Conservation (phyloP, 768 basidiomycete species). For the Cystofilobasidium macerans region DNA sequence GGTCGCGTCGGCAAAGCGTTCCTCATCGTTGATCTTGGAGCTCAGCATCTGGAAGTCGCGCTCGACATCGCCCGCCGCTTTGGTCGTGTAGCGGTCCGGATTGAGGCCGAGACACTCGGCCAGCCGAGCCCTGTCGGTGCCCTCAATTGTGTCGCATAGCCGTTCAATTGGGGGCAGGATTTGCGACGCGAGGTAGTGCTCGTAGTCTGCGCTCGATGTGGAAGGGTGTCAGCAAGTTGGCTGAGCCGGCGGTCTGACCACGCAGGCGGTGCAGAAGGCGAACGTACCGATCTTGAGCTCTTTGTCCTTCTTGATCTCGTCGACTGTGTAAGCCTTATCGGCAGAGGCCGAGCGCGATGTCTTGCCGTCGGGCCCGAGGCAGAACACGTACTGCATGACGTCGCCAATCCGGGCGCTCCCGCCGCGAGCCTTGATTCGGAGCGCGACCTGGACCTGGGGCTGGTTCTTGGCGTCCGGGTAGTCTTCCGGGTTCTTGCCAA, state of each 20-base stretch:
- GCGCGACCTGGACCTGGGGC: conserved; percentile 92
- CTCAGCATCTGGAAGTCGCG: conserved; percentile 67
- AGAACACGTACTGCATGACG: conserved; percentile 93
- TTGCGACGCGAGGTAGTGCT: conserved; percentile 82
- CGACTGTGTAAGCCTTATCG: conserved; percentile 83
- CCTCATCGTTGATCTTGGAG: conserved; percentile 74
- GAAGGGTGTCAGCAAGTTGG: neutral
- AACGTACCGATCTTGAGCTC: conserved; percentile 60
- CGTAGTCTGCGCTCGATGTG: conserved; percentile 53
- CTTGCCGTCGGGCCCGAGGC: conserved; percentile 57
- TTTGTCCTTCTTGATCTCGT: conserved; percentile 66
- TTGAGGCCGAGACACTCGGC: conserved; percentile 75
- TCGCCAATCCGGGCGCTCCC: conserved; percentile 72
- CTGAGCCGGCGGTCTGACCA: neutral
- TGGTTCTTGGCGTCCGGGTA: conserved; percentile 92
- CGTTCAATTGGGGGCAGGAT: conserved; percentile 89
- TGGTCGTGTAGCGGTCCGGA: conserved; percentile 34
- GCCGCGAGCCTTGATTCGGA: conserved; percentile 76
- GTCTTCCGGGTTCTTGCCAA: conserved; percentile 93
- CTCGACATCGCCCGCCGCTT: conserved; percentile 44
- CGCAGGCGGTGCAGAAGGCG: neutral
- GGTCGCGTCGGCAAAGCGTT: conserved; percentile 68
- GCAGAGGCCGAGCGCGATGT: conserved; percentile 66
- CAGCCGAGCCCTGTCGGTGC: conserved; percentile 78
- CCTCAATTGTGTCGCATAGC: conserved; percentile 90